Evolutionary conservation across 2,329 filamentous ascomycete genomes (phyloP).

Genomic region (Shiraia sp.): DNA sequence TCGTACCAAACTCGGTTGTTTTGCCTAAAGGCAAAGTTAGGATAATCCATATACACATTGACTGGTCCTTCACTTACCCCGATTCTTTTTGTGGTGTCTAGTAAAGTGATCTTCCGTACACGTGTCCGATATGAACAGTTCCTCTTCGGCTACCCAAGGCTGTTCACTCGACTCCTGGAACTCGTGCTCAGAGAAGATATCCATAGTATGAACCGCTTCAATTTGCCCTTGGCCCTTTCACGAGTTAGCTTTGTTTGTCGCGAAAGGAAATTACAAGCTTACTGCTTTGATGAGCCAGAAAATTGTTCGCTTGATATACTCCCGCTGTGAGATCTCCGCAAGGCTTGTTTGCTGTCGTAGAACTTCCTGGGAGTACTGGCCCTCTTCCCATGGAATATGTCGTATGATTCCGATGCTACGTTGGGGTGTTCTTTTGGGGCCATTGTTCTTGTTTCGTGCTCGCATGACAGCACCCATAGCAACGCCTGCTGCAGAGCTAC

Average conservation of each 20-base stretch:
- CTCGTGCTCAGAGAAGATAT: constrained; percentile 1
- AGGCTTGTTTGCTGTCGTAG: neutral
- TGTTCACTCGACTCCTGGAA: neutral
- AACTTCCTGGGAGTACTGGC: constrained; percentile 2
- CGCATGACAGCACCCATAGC: constrained; percentile 18
- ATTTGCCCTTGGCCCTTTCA: constrained; percentile 3
- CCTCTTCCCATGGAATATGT: constrained; percentile 7
- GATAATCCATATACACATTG: too few species aligned
- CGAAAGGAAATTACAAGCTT: neutral
- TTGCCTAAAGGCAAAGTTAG: constrained; percentile 8
- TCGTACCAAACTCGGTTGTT: constrained; percentile 8
- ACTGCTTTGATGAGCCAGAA: constrained; percentile 20
- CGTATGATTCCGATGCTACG: constrained; percentile 13
- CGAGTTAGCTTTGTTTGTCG: too few species aligned
- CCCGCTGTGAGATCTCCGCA: neutral
- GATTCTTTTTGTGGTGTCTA: constrained; percentile 9
- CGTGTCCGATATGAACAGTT: constrained; percentile 11
- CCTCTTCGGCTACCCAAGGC: constrained; percentile 7
- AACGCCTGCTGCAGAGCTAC: constrained; percentile 14
- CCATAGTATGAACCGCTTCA: constrained; percentile 1
- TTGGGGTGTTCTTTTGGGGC: constrained; percentile 9
- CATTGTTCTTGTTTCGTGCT: constrained; percentile 13
- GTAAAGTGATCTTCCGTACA: constrained; percentile 15
- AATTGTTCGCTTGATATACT: constrained; percentile 12
- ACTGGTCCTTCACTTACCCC: too few species aligned